A percentile compares a stretch with the other conserved stretches of the same genome.
These are phyloP conservation scores for Protoeuglena noctilucae DNA, from an alignment of 139 green algal species.

Conservation along the genomic window DNA sequence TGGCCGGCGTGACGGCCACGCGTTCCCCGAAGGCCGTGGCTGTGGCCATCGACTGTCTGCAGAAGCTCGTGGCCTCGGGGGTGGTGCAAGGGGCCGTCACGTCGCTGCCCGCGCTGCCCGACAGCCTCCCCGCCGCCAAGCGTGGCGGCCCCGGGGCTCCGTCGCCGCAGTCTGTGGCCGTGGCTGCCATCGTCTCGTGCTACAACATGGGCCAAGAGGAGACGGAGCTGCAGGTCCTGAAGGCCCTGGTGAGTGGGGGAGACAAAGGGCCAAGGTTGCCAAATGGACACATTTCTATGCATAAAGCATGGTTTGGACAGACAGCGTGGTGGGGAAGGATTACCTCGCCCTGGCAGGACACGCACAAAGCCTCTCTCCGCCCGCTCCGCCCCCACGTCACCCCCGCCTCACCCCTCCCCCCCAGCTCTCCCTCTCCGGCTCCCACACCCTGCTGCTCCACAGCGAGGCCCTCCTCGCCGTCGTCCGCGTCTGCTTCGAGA, in stretches of 20 bases:
- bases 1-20: too few relatives aligned
- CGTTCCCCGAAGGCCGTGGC: conserved; percentile 53
- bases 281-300: too few relatives aligned
- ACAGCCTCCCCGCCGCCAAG: conserved; percentile 8
- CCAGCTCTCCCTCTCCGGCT: neutral
- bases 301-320: too few relatives aligned
- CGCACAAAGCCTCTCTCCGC: too few relatives aligned
- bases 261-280: too few relatives aligned
- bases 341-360: too few relatives aligned
- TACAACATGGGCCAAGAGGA: conserved; percentile 81
- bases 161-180: conserved; percentile 6
- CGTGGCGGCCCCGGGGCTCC: conserved; percentile 5
- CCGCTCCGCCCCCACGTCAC: conserved; percentile 66
- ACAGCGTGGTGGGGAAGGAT: too few relatives aligned
- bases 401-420: conserved; percentile 7
- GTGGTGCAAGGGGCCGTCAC: conserved; percentile 33
- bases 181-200: conserved; percentile 23
- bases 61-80: conserved; percentile 73
- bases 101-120: conserved; percentile 16
- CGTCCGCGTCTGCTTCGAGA: conserved; percentile 90
- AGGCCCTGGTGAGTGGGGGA: conserved; percentile 72
- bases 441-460: conserved; percentile 12
- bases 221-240: conserved; percentile 80
- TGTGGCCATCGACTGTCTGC: conserved; percentile 65
- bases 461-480: conserved; percentile 51